Percentiles rank a stretch among this genome's conserved stretches.
Evolutionary conservation across 176 grass and related monocot genomes (phyloP).

Genomic region (Bromus sterilis): DNA sequence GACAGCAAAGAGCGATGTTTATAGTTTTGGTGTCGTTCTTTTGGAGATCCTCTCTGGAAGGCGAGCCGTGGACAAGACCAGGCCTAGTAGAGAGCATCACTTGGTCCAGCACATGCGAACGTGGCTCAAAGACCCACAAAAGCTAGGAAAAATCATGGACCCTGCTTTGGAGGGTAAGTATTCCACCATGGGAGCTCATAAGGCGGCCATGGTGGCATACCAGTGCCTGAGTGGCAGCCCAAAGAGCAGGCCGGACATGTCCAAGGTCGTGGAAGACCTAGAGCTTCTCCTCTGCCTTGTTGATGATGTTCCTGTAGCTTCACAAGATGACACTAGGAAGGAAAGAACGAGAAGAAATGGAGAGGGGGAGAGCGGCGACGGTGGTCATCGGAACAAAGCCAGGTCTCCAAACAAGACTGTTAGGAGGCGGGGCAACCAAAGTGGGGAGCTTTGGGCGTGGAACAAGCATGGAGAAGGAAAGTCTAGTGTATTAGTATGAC

Average conservation of each 20-base stretch:
- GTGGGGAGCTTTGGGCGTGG: constrained; percentile 47
- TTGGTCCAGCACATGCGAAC: constrained; percentile 67
- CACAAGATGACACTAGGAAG: neutral
- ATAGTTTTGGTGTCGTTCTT: constrained; percentile 72
- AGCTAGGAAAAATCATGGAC: constrained; percentile 52
- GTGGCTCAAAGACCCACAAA: constrained; percentile 55
- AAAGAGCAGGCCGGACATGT: constrained; percentile 71
- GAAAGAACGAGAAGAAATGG: neutral
- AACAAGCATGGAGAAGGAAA: neutral
- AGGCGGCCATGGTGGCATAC: constrained; percentile 61
- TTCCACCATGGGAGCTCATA: constrained; percentile 24
- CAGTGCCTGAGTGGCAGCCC: constrained; percentile 55
- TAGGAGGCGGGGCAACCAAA: neutral
- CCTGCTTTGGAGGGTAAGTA: constrained; percentile 35
- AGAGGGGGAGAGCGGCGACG: neutral
- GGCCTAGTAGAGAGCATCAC: constrained; percentile 48
- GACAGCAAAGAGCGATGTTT: constrained; percentile 79
- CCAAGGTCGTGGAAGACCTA: constrained; percentile 42
- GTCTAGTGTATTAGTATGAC: neutral
- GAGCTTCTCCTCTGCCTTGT: constrained; percentile 43
- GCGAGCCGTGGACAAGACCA: constrained; percentile 58
- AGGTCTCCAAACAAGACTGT: constrained; percentile 6
- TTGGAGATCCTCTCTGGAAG: constrained; percentile 56
- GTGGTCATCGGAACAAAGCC: neutral
- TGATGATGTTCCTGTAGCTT: constrained; percentile 21